A percentile compares a stretch with the other conserved stretches of the same genome.
These are phyloP conservation scores for Geotrichum siamense DNA, from an alignment of 1,139 yeast genomes.

Conservation along the genomic window DNA sequence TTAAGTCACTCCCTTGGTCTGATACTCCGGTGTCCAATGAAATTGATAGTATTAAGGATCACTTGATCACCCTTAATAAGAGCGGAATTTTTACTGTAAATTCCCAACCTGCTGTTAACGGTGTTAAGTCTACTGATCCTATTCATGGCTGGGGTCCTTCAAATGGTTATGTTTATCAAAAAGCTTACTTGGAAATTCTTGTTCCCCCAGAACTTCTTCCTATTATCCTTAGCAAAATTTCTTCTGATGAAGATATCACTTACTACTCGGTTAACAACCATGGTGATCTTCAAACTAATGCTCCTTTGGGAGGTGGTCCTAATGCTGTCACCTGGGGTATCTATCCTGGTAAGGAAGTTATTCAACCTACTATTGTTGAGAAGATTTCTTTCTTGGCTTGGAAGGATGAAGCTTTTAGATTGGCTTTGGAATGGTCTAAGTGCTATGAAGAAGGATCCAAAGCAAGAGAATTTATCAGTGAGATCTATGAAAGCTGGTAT, in stretches of 20 bases:
- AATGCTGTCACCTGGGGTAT: conserved; percentile 98
- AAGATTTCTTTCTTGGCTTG: conserved; percentile 84
- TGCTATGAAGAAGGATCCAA: conserved; percentile 36
- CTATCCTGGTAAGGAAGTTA: conserved; percentile 84
- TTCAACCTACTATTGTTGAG: conserved; percentile 92
- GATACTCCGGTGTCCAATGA: conserved; percentile 83
- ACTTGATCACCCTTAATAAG: conserved; percentile 55
- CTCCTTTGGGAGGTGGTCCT: conserved; percentile 63
- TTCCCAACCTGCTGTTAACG: conserved; percentile 92
- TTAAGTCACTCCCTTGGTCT: conserved; percentile 87
- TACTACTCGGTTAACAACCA: conserved; percentile 66
- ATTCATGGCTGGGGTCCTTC: conserved; percentile 94
- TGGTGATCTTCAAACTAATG: conserved; percentile 58
- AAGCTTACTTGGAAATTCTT: conserved; percentile 81
- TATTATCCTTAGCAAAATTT: conserved; percentile 40
- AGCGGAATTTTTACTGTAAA: conserved; percentile 74
- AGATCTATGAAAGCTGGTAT: conserved; percentile 53
- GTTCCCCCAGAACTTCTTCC: conserved; percentile 53
- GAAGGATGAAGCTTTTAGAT: conserved; percentile 91
- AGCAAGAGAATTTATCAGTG: conserved; percentile 40
- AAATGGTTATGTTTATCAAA: conserved; percentile 87
- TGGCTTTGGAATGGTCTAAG: conserved; percentile 72
- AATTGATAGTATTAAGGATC: conserved; percentile 53
- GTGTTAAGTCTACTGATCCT: conserved; percentile 61
- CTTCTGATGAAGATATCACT: conserved; percentile 49